Percentiles rank a stretch among this genome's conserved stretches.
Conservation (phyloP, 108 stramenopile genomes). For the Conticribra weissflogii region DNA sequence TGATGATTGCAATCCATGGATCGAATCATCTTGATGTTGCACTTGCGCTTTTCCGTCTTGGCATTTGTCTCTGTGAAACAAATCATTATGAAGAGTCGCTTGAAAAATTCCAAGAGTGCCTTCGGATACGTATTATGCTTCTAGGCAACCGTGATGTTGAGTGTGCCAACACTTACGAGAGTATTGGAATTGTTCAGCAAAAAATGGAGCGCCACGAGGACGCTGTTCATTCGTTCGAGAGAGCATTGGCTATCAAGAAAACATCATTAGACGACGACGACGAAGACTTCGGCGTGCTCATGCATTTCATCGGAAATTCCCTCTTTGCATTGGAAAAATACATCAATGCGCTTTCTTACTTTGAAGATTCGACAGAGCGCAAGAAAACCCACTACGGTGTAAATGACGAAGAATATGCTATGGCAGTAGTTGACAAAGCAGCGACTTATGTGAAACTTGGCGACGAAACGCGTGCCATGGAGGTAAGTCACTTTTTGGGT, state of each 20-base stretch:
- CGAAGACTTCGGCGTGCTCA: constrained; percentile 42
- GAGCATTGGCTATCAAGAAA: constrained; percentile 52
- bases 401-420: constrained; percentile 43
- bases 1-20: constrained; percentile 29
- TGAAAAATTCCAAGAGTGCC: constrained; percentile 39
- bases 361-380: constrained; percentile 28
- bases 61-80: constrained; percentile 45
- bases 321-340: constrained; percentile 35
- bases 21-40: constrained; percentile 43
- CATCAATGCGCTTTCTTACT: constrained; percentile 36
- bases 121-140: constrained; percentile 28
- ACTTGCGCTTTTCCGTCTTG: constrained; percentile 45
- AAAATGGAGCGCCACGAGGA: constrained; percentile 39
- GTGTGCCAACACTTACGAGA: constrained; percentile 50
- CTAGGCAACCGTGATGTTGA: constrained; percentile 43
- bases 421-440: constrained; percentile 47
- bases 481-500: constrained; percentile 14
- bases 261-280: constrained; percentile 34
- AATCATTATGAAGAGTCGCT: constrained; percentile 33
- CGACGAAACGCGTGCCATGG: constrained; percentile 37
- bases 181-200: constrained; percentile 57
- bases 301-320: constrained; percentile 52
- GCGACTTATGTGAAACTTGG: constrained; percentile 46
- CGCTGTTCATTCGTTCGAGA: constrained; percentile 44
- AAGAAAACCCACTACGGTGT: constrained; percentile 31